These are phyloP conservation scores for Geum urbanum DNA, from an alignment of 306 rosid species.

Conservation along the genomic window DNA sequence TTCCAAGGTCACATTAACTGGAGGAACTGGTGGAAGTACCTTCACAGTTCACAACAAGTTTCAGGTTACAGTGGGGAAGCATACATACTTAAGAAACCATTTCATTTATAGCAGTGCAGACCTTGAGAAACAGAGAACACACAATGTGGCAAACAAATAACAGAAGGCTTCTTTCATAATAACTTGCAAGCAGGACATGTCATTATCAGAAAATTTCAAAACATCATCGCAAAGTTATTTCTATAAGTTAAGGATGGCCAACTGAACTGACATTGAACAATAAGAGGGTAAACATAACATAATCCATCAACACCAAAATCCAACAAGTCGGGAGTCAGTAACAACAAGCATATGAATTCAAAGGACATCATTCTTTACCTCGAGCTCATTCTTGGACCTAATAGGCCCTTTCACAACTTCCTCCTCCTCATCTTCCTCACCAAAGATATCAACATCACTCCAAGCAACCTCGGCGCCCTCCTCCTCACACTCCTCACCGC, in stretches of 20 bases:
- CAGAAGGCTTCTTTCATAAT: background rate
- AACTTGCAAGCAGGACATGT: background rate
- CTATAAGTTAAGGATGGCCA: background rate
- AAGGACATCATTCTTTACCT: conserved; percentile 34
- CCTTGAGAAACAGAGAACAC: background rate
- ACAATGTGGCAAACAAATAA: background rate
- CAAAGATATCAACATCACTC: conserved; percentile 19
- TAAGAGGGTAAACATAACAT: too few species aligned
- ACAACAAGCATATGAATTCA: background rate
- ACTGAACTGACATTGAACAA: background rate
- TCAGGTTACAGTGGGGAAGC: conserved; percentile 13
- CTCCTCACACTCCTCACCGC: conserved; percentile 25
- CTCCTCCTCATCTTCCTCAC: conserved; percentile 22
- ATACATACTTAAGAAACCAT: conserved; percentile 14
- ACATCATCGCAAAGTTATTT: background rate
- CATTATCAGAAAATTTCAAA: background rate
- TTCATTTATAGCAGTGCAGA: conserved; percentile 1
- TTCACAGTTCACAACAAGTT: conserved; percentile 35
- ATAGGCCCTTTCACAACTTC: conserved; percentile 44
- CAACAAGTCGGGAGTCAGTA: background rate
- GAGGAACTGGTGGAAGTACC: conserved; percentile 76
- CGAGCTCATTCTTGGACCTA: conserved; percentile 64
- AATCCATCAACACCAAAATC: too few species aligned
- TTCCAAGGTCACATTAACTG: conserved; percentile 50
- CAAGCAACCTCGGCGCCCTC: conserved; percentile 23